A percentile compares a stretch with the other conserved stretches of the same genome.
These are phyloP conservation scores for Wallemia mellicola DNA, from an alignment of 1,284 basidiomycete genomes.

Conservation along the genomic window DNA sequence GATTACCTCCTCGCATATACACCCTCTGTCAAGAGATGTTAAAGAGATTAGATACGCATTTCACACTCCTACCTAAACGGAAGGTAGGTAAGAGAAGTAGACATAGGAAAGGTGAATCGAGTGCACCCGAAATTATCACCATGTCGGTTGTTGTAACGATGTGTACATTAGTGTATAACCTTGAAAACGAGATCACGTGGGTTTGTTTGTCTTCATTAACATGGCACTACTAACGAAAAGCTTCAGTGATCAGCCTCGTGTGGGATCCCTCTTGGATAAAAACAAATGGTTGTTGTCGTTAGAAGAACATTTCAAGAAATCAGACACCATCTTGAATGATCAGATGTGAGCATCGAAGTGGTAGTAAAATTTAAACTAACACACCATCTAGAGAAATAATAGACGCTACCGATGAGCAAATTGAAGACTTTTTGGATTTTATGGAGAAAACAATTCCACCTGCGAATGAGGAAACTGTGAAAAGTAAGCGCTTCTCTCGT, in stretches of 20 bases:
- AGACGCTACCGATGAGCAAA: background rate
- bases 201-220: too few species aligned
- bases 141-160: background rate
- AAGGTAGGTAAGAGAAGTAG: background rate
- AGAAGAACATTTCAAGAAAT: background rate
- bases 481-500: background rate
- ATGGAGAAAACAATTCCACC: background rate
- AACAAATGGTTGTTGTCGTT: background rate
- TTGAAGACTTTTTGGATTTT: background rate
- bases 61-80: background rate
- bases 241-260: background rate
- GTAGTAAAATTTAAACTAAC: too few species aligned
- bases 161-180: background rate
- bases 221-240: too few species aligned
- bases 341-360: background rate
- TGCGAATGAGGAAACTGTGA: background rate
- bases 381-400: background rate
- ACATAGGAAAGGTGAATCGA: background rate
- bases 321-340: background rate
- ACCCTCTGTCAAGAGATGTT: background rate
- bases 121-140: background rate
- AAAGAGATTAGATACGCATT: background rate
- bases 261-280: background rate
- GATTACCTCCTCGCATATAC: background rate
- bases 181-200: background rate